A percentile compares a stretch with the other conserved stretches of the same genome.
Conservation (phyloP, 164 flowering plant species). For the Warburgia ugandensis region DNA sequence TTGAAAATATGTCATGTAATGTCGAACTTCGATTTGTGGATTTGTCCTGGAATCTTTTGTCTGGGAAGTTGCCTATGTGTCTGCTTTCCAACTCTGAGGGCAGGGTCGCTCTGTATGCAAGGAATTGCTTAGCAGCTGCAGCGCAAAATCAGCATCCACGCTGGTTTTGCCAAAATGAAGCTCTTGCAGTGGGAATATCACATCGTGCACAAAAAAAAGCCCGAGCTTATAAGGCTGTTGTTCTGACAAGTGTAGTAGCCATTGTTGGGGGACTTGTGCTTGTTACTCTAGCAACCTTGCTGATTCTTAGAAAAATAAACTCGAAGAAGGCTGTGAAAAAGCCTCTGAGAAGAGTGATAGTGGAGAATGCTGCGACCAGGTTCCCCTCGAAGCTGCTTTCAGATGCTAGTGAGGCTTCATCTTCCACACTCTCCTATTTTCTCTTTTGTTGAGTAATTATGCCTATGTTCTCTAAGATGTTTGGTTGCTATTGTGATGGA, state of each 20-base stretch:
- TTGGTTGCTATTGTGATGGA: background rate
- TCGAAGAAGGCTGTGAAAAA: constrained; percentile 21
- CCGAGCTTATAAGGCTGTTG: constrained; percentile 31
- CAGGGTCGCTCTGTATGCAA: constrained; percentile 36
- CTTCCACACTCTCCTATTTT: background rate
- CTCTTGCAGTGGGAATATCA: constrained; percentile 81
- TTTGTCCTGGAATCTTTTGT: constrained; percentile 73
- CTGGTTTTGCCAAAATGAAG: constrained; percentile 74
- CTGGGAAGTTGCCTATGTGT: constrained; percentile 70
- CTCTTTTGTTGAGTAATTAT: background rate
- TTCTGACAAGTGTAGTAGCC: constrained; percentile 41
- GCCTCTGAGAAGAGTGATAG: constrained; percentile 34
- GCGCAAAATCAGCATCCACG: constrained; percentile 52
- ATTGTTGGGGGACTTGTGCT: constrained; percentile 37
- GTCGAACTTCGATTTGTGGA: constrained; percentile 50
- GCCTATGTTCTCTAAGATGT: background rate
- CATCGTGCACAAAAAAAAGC: constrained; percentile 32
- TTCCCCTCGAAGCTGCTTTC: constrained; percentile 72
- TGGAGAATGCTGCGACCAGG: constrained; percentile 48
- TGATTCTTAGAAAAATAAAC: constrained; percentile 31
- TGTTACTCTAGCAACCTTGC: constrained; percentile 25
- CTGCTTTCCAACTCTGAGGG: constrained; percentile 32
- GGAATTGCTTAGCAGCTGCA: constrained; percentile 52
- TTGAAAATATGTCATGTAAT: constrained; percentile 54
- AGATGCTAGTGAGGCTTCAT: constrained; percentile 68